phyloP scores from a whole-genome alignment of 2,329 filamentous ascomycete genomes.

The Periconia sp. region DNA sequence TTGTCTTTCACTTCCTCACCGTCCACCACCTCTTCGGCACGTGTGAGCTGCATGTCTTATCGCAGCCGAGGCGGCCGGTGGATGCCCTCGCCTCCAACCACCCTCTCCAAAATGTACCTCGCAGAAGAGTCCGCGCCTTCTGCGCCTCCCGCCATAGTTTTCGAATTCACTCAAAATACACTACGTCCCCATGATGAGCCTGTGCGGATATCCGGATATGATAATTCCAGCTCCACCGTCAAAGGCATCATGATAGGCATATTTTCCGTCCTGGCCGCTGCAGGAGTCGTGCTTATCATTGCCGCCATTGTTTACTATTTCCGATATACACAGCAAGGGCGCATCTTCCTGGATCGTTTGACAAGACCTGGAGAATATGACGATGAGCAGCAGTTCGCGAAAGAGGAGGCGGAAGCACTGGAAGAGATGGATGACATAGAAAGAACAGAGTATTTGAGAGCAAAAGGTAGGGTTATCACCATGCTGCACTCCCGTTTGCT shows the following conservation, averaged over 20 bases:
- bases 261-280: constrained; percentile 90
- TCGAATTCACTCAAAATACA: constrained; percentile 16
- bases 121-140: constrained; percentile 21
- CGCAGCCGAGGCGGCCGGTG: constrained; percentile 30
- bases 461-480: constrained; percentile 72
- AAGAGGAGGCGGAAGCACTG: constrained; percentile 92
- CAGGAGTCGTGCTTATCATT: constrained; percentile 77
- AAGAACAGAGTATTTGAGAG: constrained; percentile 85
- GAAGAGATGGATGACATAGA: constrained; percentile 95
- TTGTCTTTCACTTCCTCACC: constrained; percentile 5
- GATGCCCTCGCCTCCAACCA: constrained; percentile 32
- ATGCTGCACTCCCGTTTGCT: too few species aligned
- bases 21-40: constrained; percentile 8
- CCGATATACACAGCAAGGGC: constrained; percentile 81
- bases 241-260: constrained; percentile 92
- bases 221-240: constrained; percentile 56
- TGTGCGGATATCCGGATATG: constrained; percentile 26
- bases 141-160: constrained; percentile 22
- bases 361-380: constrained; percentile 94
- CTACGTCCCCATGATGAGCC: constrained; percentile 23
- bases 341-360: constrained; percentile 91
- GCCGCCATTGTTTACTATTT: constrained; percentile 90
- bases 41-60: constrained; percentile 23
- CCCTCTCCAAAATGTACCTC: constrained; percentile 33
- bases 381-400: constrained; percentile 91